A percentile compares a stretch with the other conserved stretches of the same genome.
phyloP scores from a whole-genome alignment of 1,284 basidiomycete genomes.

The Melampsora abietis-canadensis region DNA sequence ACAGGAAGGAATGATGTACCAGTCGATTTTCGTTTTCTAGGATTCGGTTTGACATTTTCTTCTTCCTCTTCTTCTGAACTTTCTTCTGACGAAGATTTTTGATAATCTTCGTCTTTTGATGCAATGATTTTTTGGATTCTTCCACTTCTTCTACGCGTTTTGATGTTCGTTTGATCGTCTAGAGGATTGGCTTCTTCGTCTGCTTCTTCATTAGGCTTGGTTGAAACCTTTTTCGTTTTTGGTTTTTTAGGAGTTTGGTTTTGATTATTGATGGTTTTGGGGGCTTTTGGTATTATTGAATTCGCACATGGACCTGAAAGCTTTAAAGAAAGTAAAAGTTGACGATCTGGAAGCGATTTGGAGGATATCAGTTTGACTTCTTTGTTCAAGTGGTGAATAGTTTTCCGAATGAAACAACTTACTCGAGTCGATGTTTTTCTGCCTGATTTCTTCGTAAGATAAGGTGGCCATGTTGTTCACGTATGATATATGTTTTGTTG shows the following conservation, averaged over 20 bases:
- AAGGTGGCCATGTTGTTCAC: too few species aligned
- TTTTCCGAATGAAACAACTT: neutral
- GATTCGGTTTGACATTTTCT: neutral
- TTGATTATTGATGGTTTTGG: neutral
- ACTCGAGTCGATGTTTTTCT: constrained; percentile 41
- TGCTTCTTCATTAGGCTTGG: neutral
- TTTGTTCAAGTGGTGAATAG: neutral
- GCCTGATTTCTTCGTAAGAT: constrained; percentile 32
- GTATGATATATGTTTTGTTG: too few species aligned
- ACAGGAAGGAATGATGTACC: constrained; percentile 1
- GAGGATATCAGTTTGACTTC: neutral
- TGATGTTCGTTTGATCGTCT: neutral
- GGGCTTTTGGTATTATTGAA: constrained; percentile 13
- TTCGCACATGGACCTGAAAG: constrained; percentile 17
- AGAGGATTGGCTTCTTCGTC: neutral
- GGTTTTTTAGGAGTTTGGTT: constrained; percentile 1
- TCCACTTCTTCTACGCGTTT: constrained; percentile 15
- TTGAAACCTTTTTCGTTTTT: neutral
- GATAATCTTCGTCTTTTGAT: neutral
- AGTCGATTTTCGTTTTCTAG: constrained; percentile 15
- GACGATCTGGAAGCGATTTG: constrained; percentile 17
- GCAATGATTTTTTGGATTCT: constrained; percentile 4
- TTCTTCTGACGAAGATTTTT: constrained; percentile 1
- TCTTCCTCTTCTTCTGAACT: constrained; percentile 15
- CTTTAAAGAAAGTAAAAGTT: constrained; percentile 33